Percentiles rank a stretch among this genome's conserved stretches.
Conservation (phyloP, 2,329 filamentous ascomycete species). For the Colletotrichum godetiae region DNA sequence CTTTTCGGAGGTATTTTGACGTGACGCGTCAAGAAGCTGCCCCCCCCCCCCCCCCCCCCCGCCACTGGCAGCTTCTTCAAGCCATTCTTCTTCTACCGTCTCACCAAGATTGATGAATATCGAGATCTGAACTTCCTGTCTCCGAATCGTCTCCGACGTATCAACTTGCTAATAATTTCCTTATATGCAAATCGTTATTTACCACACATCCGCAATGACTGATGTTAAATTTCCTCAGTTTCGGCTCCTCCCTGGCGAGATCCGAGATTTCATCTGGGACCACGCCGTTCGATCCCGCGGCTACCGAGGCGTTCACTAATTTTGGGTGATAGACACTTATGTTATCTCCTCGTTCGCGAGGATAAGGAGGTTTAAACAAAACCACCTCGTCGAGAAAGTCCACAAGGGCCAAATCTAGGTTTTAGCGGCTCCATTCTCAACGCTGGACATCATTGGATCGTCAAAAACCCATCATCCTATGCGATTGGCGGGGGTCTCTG, state of each 20-base stretch:
- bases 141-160: no score
- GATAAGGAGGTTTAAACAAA: neutral
- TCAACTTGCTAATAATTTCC: no score
- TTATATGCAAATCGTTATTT: no score
- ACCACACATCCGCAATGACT: neutral
- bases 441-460: neutral
- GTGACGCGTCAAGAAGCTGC: no score
- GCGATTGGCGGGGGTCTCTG: neutral
- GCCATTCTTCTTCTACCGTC: no score
- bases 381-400: neutral
- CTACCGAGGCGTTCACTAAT: neutral
- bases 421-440: neutral
- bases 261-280: neutral
- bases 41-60: no score
- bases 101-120: no score
- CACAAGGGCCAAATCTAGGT: fast-evolving
- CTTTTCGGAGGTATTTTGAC: no score
- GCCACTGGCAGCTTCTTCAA: no score
- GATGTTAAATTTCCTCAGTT: neutral
- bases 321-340: neutral
- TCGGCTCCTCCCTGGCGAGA: neutral
- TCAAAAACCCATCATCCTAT: neutral
- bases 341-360: fast-evolving
- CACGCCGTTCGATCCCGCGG: neutral
- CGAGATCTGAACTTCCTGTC: no score